Evolutionary conservation across 2,329 filamentous ascomycete genomes (phyloP).

Genomic region (Nothophaeocryptopus gaeumannii): DNA sequence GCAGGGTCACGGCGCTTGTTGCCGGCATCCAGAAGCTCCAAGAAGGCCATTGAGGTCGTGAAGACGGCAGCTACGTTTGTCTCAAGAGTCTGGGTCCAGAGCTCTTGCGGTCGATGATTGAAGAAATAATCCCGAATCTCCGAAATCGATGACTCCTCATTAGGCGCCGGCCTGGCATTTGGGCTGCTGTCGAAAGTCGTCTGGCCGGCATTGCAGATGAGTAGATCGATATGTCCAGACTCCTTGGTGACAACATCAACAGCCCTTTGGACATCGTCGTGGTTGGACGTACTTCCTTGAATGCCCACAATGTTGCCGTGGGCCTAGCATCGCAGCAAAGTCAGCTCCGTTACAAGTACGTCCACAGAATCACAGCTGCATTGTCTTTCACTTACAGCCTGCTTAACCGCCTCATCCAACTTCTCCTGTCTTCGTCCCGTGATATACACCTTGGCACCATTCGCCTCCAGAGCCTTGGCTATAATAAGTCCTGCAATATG

Average conservation of each 20-base stretch:
- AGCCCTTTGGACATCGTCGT: slow-evolving; percentile 40
- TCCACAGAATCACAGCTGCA: slow-evolving; percentile 11
- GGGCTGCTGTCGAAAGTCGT: slow-evolving; percentile 30
- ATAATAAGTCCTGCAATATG: slow-evolving; percentile 33
- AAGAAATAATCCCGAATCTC: slow-evolving; percentile 39
- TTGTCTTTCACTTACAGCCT: slow-evolving; percentile 21
- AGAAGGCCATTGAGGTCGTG: slow-evolving; percentile 44
- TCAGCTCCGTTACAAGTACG: too few relatives aligned
- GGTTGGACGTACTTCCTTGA: slow-evolving; percentile 44
- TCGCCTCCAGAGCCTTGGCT: slow-evolving; percentile 42
- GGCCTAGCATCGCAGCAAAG: slow-evolving; percentile 7
- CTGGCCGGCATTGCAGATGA: slow-evolving; percentile 52
- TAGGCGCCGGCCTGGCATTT: slow-evolving; percentile 42
- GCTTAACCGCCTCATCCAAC: slow-evolving; percentile 41
- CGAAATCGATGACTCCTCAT: slow-evolving; percentile 23
- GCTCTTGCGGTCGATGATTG: slow-evolving; percentile 43
- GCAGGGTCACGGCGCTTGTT: slow-evolving; percentile 42
- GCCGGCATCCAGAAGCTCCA: slow-evolving; percentile 45
- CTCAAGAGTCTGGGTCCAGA: slow-evolving; percentile 42
- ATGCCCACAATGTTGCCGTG: slow-evolving; percentile 42
- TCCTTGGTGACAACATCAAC: slow-evolving; percentile 44
- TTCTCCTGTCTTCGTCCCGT: slow-evolving; percentile 44
- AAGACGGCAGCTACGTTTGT: slow-evolving; percentile 48
- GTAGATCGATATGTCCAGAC: slow-evolving; percentile 49
- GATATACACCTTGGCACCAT: slow-evolving; percentile 45